Evolutionary conservation across 495 filamentous ascomycete species (phyloP), one percentile per base, ranked within the genome.

Genomic region (Aspergillus kassunensis): DNA sequence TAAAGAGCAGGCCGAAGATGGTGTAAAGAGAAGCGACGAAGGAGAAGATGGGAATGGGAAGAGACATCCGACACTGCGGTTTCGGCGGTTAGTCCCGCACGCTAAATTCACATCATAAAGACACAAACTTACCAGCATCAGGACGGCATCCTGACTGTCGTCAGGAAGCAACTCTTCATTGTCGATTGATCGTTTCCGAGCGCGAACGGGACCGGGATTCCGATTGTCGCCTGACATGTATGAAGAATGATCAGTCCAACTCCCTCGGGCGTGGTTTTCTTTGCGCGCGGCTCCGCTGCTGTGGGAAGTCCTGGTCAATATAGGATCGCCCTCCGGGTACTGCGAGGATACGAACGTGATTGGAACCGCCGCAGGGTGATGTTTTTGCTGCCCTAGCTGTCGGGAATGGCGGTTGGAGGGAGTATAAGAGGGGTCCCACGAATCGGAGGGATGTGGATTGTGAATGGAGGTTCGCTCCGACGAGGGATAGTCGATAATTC

Each of bases 21-120:
- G 75, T 72, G 53, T 80, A 80, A 27, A 77, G 33, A 15, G 66
- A 61, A 15, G 72, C 64, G 31, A 58, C 44, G 11, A 74, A 46
- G 36, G 73, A 70, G 59, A 76, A 70, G n/a, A 78, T 36, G 8
- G 76, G 76, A 16, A 77, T 63, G 3, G 74, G 68, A 18, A 71
- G 37, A 37, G 76, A 78, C 29, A 80, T 67, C 47, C 75, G 75
- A 56, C 77, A 68, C 77, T 80, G 52, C 11, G 33, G 51, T 29
- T 29, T n/a, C 37, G 34, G 41, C 51, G 46, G 54, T 63, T 53
- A 63, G 56, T 48, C 20, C 49, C 43, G 37, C 39, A 51, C 18
- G 33, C 19, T 33, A 33, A 34, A 20, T 3, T 20, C n/a, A n/a
- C n/a, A n/a, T n/a, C n/a, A n/a, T n/a, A n/a, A n/a, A n/a, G n/a